These are phyloP conservation scores for Isoetes taiwanensis DNA, from an alignment of 75 land plant species.

Conservation along the genomic window DNA sequence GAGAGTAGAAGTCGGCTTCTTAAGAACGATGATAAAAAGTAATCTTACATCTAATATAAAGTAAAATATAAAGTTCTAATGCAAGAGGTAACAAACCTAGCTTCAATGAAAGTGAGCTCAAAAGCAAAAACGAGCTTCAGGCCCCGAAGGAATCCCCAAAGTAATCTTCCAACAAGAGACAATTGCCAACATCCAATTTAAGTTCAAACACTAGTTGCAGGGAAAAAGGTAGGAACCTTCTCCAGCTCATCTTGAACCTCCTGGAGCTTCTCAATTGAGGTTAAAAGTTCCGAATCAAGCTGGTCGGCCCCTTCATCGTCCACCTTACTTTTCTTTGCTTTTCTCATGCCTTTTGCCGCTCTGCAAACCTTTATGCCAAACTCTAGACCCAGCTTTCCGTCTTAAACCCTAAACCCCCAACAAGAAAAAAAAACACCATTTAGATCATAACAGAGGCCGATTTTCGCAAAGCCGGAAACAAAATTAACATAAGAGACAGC, in stretches of 20 bases:
- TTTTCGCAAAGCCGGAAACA: too few relatives aligned
- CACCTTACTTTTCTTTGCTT: constrained; percentile 24
- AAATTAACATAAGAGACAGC: too few relatives aligned
- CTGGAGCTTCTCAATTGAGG: constrained; percentile 78
- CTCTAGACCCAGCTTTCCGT: constrained; percentile 4
- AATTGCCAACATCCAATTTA: too few relatives aligned
- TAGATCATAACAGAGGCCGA: too few relatives aligned
- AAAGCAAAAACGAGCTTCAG: too few relatives aligned
- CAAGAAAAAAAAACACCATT: background rate
- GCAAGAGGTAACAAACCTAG: too few relatives aligned
- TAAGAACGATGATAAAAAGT: background rate
- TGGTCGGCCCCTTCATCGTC: constrained; percentile 21
- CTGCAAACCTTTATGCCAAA: too few relatives aligned
- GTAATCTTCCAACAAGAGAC: too few relatives aligned
- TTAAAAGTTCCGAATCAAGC: constrained; percentile 47
- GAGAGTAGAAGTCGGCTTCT: too few relatives aligned
- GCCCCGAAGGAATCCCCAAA: too few relatives aligned
- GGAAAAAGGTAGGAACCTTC: constrained; percentile 37
- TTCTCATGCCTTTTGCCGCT: constrained; percentile 48
- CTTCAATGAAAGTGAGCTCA: too few relatives aligned
- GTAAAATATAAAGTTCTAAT: background rate
- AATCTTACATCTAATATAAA: background rate
- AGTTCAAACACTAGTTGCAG: background rate
- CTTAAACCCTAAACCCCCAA: constrained; percentile 3
- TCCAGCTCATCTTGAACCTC: constrained; percentile 90